Percentiles rank a stretch among this genome's conserved stretches.
Evolutionary conservation across 2,329 filamentous ascomycete genomes (phyloP).

Genomic region (Xylaria sp.): DNA sequence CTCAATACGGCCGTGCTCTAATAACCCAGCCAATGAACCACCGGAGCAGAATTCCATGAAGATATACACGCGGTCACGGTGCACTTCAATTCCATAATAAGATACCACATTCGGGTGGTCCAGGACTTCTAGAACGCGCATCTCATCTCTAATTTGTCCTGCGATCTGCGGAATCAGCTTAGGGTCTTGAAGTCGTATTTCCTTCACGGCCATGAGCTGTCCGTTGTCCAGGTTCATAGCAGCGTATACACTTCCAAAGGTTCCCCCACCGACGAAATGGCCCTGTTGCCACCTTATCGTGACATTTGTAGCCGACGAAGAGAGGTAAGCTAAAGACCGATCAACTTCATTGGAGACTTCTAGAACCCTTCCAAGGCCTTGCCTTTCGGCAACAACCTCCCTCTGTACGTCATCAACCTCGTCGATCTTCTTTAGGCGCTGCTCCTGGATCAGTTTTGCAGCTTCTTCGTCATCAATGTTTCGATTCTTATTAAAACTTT

Average conservation of each 20-base stretch:
- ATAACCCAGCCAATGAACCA: constrained; percentile 85
- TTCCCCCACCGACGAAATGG: constrained; percentile 96
- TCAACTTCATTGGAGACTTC: constrained; percentile 97
- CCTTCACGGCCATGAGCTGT: constrained; percentile 97
- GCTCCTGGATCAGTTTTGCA: constrained; percentile 75
- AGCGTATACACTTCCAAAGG: constrained; percentile 96
- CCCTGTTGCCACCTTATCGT: constrained; percentile 98
- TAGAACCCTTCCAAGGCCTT: constrained; percentile 87
- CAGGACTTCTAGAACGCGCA: constrained; percentile 93
- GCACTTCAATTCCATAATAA: constrained; percentile 97
- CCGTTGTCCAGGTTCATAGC: constrained; percentile 97
- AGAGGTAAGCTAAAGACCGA: constrained; percentile 91
- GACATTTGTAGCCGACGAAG: constrained; percentile 93
- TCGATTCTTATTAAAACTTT: constrained; percentile 80
- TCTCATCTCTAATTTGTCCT: constrained; percentile 93
- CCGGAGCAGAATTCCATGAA: constrained; percentile 99
- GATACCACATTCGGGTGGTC: constrained; percentile 98
- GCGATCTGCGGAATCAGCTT: constrained; percentile 95
- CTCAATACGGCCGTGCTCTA: constrained; percentile 97
- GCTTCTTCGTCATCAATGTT: constrained; percentile 87
- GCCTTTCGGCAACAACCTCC: constrained; percentile 84
- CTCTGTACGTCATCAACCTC: constrained; percentile 82
- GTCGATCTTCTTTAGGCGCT: constrained; percentile 77
- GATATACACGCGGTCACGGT: constrained; percentile 99
- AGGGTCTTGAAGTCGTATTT: constrained; percentile 95